Evolutionary conservation across 805 yeast species (phyloP).

Genomic region (Yamadazyma laniorum): DNA sequence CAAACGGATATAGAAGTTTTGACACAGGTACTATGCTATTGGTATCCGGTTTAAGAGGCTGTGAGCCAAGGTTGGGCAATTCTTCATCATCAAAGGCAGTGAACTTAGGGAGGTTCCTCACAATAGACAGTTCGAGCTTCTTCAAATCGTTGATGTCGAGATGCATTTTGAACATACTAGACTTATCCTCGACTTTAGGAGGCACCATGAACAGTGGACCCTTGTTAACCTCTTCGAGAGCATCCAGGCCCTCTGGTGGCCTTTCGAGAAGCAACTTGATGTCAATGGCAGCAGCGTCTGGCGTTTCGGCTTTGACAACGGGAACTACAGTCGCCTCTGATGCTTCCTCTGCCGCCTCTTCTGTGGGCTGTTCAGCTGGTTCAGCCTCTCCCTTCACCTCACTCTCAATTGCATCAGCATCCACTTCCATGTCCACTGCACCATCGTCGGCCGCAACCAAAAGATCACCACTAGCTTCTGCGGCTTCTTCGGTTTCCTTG

Average conservation of each 20-base stretch:
- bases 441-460: slow-evolving; percentile 5
- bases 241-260: slow-evolving; percentile 22
- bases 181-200: slow-evolving; percentile 8
- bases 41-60: slow-evolving; percentile 28
- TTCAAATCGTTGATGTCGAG: slow-evolving; percentile 42
- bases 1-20: slow-evolving; percentile 60
- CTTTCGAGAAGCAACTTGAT: slow-evolving; percentile 17
- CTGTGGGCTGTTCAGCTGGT: slow-evolving; percentile 9
- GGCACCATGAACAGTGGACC: slow-evolving; percentile 7
- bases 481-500: slow-evolving; percentile 1
- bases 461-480: too few species aligned
- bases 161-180: slow-evolving; percentile 46
- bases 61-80: slow-evolving; percentile 16
- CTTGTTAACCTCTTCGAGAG: background rate
- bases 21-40: slow-evolving; percentile 55
- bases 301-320: background rate
- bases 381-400: slow-evolving; percentile 10
- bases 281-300: slow-evolving; percentile 27
- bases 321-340: slow-evolving; percentile 1
- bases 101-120: slow-evolving; percentile 48
- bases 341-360: slow-evolving; percentile 1
- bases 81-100: slow-evolving; percentile 44
- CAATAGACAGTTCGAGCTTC: slow-evolving; percentile 46
- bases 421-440: slow-evolving; percentile 1
- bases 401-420: background rate